Base-by-base conservation (phyloP, 805 yeast species). In the Torulaspora delbrueckii region DNA sequence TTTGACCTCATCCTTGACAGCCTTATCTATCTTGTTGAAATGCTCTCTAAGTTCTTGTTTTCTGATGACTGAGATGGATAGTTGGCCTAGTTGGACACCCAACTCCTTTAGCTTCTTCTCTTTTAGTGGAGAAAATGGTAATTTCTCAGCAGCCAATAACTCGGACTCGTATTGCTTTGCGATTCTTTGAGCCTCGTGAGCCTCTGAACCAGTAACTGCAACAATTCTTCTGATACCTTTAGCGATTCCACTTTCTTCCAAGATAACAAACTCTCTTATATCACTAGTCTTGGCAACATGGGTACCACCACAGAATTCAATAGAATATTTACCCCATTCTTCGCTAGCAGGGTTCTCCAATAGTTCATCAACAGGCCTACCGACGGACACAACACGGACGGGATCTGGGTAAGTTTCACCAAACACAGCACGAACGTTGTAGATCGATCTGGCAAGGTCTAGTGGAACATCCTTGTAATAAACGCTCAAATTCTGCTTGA, bases 341-440 rank as follows among this genome's bases (percentile, higher is more conserved):
- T 72, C 71, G 62, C 78, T 85, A 24, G 71, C 57, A 56, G 97
- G 96, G 57, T 81, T 74, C 5, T 75, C 73, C 54, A 91, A 66
- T 56, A 93, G 73, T 10, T 85, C 93, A 22, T 86, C 89, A 36
- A 93, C 89, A 38, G 96, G 82, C 33, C 78, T 84, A 62, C 99
- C 99, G 61, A 93, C 86, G 25, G 96, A 86, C 40, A 93, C 97
- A 56, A 93, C 99, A 66, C 99, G 82, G 18, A 93, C 99, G 31
- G 99, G 99, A 64, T 93, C 97, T 35, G 99, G 99, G 64, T 93
- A 93, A 3, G 96, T 88, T 74, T 93, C 99, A 62, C 99, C 99
- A 60, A 93, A 93, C 34, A 93, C 99, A 46, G 99, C 99, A 71
- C 99, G 86, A 38, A 93, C 81, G 25, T 97, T 95, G 54, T 69